Percentiles rank a stretch among this genome's conserved stretches.
phyloP scores from a whole-genome alignment of 352 stramenopile genomes.

The Phytophthora constricta region DNA sequence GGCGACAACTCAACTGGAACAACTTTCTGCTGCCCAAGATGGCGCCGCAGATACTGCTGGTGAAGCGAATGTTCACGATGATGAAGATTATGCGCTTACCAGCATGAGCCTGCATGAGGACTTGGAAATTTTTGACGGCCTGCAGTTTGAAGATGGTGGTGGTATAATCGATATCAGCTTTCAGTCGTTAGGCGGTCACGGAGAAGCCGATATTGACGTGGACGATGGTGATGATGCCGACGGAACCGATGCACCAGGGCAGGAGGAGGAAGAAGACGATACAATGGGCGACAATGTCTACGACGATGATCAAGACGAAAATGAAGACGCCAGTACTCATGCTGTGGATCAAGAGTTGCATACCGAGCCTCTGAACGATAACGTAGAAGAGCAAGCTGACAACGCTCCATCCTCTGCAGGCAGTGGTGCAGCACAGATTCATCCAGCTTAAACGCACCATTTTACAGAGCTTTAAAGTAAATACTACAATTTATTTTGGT shows the following conservation, averaged over 20 bases:
- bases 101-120: conserved; percentile 82
- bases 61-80: conserved; percentile 11
- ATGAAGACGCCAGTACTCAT: conserved; percentile 34
- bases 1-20: neutral
- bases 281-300: conserved; percentile 58
- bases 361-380: neutral
- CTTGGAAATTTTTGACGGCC: conserved; percentile 84
- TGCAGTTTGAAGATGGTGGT: conserved; percentile 86
- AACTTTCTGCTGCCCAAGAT: neutral
- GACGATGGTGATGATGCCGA: conserved; percentile 43
- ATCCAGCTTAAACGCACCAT: conserved; percentile 30
- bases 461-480: conserved; percentile 5
- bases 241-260: conserved; percentile 41
- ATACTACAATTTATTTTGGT: conserved; percentile 24
- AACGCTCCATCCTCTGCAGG: neutral
- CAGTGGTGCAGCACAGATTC: conserved; percentile 26
- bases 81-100: conserved; percentile 73
- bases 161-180: conserved; percentile 83
- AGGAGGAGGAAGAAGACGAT: conserved; percentile 53
- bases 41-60: neutral
- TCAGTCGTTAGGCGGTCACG: conserved; percentile 29
- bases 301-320: conserved; percentile 72
- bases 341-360: conserved; percentile 12
- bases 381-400: conserved; percentile 10
- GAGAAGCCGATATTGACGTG: conserved; percentile 34